These are phyloP conservation scores for Xylariales sp. DNA, from an alignment of 2,329 filamentous ascomycete genomes.

Conservation along the genomic window DNA sequence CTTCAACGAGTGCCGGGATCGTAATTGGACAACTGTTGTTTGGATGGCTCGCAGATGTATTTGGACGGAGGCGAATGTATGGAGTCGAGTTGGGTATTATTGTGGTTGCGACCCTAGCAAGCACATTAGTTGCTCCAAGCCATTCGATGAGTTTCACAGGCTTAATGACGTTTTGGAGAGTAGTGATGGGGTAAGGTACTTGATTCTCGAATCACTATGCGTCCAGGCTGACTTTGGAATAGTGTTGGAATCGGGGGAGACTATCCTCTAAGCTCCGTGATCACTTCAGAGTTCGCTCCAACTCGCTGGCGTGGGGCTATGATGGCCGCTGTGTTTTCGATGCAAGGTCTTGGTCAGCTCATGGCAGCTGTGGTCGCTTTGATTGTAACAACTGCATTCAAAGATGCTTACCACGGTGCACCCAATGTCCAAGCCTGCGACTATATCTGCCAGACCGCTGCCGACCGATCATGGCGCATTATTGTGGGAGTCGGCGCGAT, in stretches of 20 bases:
- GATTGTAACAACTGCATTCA: constrained; percentile 63
- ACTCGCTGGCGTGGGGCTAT: constrained; percentile 79
- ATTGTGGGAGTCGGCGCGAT: constrained; percentile 76
- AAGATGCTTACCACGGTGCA: constrained; percentile 40
- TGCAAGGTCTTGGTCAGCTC: constrained; percentile 81
- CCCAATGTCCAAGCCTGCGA: constrained; percentile 46
- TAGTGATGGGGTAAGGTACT: constrained; percentile 55
- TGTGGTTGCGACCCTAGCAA: constrained; percentile 64
- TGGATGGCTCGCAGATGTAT: constrained; percentile 69
- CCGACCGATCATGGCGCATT: constrained; percentile 78
- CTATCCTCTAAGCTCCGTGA: constrained; percentile 75
- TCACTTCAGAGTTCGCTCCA: constrained; percentile 80
- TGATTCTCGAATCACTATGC: background rate
- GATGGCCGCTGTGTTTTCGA: constrained; percentile 79
- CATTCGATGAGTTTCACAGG: constrained; percentile 52
- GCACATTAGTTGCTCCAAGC: constrained; percentile 56
- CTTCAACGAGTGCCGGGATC: constrained; percentile 75
- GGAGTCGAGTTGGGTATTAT: constrained; percentile 72
- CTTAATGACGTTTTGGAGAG: constrained; percentile 60
- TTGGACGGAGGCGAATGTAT: constrained; percentile 79
- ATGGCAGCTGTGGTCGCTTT: constrained; percentile 65
- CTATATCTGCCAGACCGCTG: constrained; percentile 60
- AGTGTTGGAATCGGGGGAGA: constrained; percentile 77
- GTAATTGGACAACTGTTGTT: constrained; percentile 74
- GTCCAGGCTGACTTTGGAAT: constrained; percentile 10